Evolutionary conservation across 169 alveolate species (phyloP), one percentile per base, ranked within the genome.

Genomic region (Cryptosporidium viatorum): DNA sequence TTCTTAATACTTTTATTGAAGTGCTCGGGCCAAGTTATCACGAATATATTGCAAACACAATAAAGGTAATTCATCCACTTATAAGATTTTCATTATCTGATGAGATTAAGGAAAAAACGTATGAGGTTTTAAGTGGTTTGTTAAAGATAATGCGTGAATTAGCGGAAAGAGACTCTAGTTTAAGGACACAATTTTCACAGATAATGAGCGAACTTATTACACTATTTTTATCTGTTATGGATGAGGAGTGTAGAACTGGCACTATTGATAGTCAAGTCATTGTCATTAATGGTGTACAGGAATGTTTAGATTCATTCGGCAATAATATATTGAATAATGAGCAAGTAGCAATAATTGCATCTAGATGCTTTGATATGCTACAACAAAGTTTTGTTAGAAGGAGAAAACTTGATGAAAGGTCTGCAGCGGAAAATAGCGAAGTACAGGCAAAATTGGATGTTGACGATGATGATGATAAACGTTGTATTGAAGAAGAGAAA

Each of bases 341-440:
- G 0, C 89, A 80, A 29, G 89, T 80, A 6, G 74, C 75, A 10
- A 65, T 62, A 21, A 62, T 80, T 80, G 75, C 89, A 35, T 80
- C 89, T 7, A 80, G 89, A 65, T 80, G 89, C 37, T 80, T 80
- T 26, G 89, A 80, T 26, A 80, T 80, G 89, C 69, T 80, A 1
- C 89, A 80, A 41, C 89, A 80, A 37, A 80, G 89, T 29, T 80
- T 80, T 33, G 59, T 80, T 26, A 80, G 89, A 45, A 80, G 89
- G 18, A 80, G 70, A 14, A 80, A 80, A 21, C 89, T 80, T 65
- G 89, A 80, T 41, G 89, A 80, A 31, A 80, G 50, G n/a, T 37
- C 68, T 9, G 39, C 14, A 18, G 43, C 29, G 2, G 75, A 62
- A 3, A 23, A 18, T 21, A 41, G 71, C 10, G 89, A 80, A 10